Base-by-base conservation (phyloP, 1,139 yeast genomes). In the Hansenula sp. region DNA sequence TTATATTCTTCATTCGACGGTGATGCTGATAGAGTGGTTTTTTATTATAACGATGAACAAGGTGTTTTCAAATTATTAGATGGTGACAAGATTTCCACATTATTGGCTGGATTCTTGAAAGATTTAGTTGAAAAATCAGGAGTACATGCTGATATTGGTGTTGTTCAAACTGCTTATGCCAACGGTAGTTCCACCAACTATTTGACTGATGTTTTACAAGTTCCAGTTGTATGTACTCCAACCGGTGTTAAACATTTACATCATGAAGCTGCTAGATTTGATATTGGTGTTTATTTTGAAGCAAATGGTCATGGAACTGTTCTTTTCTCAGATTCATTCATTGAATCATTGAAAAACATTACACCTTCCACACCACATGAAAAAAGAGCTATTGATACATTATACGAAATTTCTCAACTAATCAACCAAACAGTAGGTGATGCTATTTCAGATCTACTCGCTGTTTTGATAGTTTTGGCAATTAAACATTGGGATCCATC, bases 281-380 rank as follows among this genome's bases (percentile, higher is more conserved):
- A 89, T 56, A 74, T 92, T 48, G 98, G 98, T 20, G 81, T 92
- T 19, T 92, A 94, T 64, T 92, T 92, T 56, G 99, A 92, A 68
- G 98, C 99, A 39, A 92, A 92, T 59, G 99, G 99, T n/a, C 99
- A 92, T 57, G 99, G 99, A 13, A 94, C 99, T 0, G 95, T 92
- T 5, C 68, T 89, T 18, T 94, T 92, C 59, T 77, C 86, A 7
- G 71, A 75, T 0, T 72, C 73, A 17, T 87, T 75, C 42, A 75
- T 69, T 48, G 61, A 55, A 28, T 65, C 65, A 7, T 64, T 68
- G 20, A 66, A 65, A 36, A 57, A 60, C 39, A 45, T 61, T 3
- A 37, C 44, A 7, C 53, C 56, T 30, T 42, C 48, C 1, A 43
- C 59, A 6, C 56, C 56, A n/a, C 53, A 52, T 24, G 51, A 52